These are phyloP conservation scores for Aspergillus bertholletiae DNA, from an alignment of 495 filamentous ascomycete species.

Conservation along the genomic window DNA sequence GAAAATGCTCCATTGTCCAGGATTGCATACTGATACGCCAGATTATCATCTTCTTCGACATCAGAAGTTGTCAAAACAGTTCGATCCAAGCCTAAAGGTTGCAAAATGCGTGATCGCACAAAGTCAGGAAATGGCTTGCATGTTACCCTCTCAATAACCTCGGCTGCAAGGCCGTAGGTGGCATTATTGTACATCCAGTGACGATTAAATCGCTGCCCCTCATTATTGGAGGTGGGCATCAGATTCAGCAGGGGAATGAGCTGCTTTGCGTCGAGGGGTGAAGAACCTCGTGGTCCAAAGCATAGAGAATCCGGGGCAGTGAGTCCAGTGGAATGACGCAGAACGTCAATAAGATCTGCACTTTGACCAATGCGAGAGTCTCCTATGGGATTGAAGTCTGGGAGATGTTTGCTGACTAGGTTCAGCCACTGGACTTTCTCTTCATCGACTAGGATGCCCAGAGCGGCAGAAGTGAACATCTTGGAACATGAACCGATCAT, in stretches of 20 bases:
- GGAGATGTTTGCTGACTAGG: conserved; percentile 16
- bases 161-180: conserved; percentile 36
- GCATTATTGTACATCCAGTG: conserved; percentile 43
- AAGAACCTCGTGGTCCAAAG: conserved; percentile 6
- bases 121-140: conserved; percentile 35
- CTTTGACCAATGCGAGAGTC: conserved; percentile 18
- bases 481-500: conserved; percentile 37
- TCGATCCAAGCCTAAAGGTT: conserved; percentile 28
- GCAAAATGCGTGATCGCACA: conserved; percentile 40
- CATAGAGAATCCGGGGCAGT: conserved; percentile 23
- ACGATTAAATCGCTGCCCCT: conserved; percentile 23
- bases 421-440: conserved; percentile 19
- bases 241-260: conserved; percentile 26
- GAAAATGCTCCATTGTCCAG: conserved; percentile 6
- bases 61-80: conserved; percentile 5
- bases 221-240: conserved; percentile 19
- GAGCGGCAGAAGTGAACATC: conserved; percentile 27
- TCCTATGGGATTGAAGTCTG: conserved; percentile 19
- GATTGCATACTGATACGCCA: conserved; percentile 5
- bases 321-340: conserved; percentile 46
- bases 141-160: conserved; percentile 39
- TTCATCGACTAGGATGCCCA: conserved; percentile 33
- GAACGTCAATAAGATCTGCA: conserved; percentile 42
- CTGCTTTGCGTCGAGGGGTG: conserved; percentile 9
- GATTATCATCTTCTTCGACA: conserved; percentile 7